phyloP scores from a whole-genome alignment of 495 filamentous ascomycete genomes.

The Hypoxylon crocopeplum region DNA sequence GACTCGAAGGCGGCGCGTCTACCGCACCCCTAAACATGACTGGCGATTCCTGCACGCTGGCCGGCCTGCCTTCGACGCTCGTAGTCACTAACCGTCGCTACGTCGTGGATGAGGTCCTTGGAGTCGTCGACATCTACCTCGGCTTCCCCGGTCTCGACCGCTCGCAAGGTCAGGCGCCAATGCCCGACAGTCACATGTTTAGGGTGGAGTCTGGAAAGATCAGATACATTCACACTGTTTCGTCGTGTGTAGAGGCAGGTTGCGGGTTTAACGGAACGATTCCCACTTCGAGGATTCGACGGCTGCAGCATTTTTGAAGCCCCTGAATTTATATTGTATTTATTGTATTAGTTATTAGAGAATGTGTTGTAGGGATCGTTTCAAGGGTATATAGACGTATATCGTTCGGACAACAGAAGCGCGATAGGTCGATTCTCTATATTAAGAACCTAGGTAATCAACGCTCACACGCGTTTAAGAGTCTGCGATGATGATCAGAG shows the following conservation, averaged over 20 bases:
- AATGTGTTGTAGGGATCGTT: too few species aligned
- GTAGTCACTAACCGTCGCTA: conserved; percentile 47
- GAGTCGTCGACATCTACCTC: conserved; percentile 46
- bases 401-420: too few species aligned
- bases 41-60: conserved; percentile 41
- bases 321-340: not conserved
- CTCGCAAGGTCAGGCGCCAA: conserved; percentile 37
- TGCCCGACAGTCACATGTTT: conserved; percentile 49
- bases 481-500: too few species aligned
- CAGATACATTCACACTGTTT: conserved; percentile 47
- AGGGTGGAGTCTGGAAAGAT: conserved; percentile 49
- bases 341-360: too few species aligned
- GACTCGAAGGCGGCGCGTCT: conserved; percentile 49
- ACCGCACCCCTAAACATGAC: conserved; percentile 39
- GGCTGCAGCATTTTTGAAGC: conserved; percentile 2
- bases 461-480: too few species aligned
- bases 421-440: too few species aligned
- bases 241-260: conserved; percentile 41
- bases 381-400: too few species aligned
- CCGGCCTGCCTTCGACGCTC: conserved; percentile 44
- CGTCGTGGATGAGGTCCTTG: conserved; percentile 48
- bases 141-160: conserved; percentile 49
- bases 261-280: conserved; percentile 43
- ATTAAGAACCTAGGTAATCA: too few species aligned
- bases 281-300: conserved; percentile 18